These are phyloP conservation scores for Saccharomycopsis selenospora DNA, from an alignment of 805 yeast species.

Conservation along the genomic window DNA sequence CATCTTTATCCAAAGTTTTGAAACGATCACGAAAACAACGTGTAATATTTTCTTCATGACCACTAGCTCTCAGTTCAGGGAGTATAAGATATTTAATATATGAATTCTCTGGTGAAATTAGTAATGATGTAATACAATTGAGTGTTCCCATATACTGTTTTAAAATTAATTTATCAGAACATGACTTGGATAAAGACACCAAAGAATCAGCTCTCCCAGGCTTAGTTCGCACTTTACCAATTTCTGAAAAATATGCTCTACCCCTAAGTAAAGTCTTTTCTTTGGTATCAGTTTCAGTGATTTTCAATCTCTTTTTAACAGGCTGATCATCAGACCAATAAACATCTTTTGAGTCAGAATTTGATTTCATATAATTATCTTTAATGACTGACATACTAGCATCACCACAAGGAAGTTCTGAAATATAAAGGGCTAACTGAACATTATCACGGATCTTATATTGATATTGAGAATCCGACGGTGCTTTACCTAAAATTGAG, in stretches of 20 bases:
- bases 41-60: background rate
- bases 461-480: conserved; percentile 6
- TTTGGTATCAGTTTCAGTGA: background rate
- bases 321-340: too few species aligned
- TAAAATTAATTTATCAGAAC: conserved; percentile 75
- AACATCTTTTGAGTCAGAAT: too few species aligned
- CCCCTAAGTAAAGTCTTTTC: conserved; percentile 45
- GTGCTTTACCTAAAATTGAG: background rate
- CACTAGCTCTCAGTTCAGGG: conserved; percentile 29
- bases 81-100: conserved; percentile 45
- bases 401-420: conserved; percentile 90
- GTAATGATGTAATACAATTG: conserved; percentile 36
- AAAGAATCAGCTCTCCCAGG: conserved; percentile 86
- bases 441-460: conserved; percentile 33
- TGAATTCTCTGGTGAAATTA: conserved; percentile 30
- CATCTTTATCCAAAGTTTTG: background rate
- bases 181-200: conserved; percentile 69
- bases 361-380: background rate
- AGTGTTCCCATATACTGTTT: conserved; percentile 52
- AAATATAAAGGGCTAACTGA: conserved; percentile 51
- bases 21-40: conserved; percentile 11
- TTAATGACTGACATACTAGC: conserved; percentile 53
- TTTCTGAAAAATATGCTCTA: conserved; percentile 43
- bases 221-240: conserved; percentile 77
- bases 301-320: background rate